Evolutionary conservation across 1,284 basidiomycete genomes (phyloP).

Genomic region (Moesziomyces globuligerus): DNA sequence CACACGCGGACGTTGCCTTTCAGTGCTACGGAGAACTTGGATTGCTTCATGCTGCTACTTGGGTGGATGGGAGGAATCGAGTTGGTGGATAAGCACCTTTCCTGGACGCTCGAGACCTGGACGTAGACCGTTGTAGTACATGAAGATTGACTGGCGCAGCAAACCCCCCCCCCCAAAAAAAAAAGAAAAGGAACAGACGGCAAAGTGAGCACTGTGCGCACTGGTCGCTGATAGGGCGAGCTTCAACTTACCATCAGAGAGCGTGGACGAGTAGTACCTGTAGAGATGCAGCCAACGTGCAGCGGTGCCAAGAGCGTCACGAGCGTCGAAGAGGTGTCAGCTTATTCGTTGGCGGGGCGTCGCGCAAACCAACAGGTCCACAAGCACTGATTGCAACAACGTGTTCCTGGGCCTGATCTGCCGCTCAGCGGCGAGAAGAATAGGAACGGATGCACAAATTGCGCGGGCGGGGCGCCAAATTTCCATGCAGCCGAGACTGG

Average conservation of each 20-base stretch:
- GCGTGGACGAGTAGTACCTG: conserved; percentile 11
- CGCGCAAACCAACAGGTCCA: neutral
- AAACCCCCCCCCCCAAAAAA: no score
- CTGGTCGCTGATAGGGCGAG: neutral
- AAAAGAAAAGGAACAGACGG: no score
- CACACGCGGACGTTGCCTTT: no score
- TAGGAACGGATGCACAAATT: neutral
- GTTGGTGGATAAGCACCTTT: conserved; percentile 39
- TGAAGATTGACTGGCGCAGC: conserved; percentile 21
- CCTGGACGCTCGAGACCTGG: conserved; percentile 37
- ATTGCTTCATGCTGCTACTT: no score
- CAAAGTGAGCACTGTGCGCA: no score
- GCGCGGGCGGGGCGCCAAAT: neutral
- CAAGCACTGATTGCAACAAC: neutral
- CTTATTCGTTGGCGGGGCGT: no score
- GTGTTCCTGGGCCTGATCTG: neutral
- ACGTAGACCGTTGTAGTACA: conserved; percentile 27
- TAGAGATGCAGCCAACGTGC: neutral
- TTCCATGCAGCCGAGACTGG: conserved; percentile 1
- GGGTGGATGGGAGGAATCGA: conserved; percentile 30
- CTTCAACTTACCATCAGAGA: conserved; percentile 33
- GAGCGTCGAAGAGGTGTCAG: no score
- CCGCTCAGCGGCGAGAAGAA: neutral
- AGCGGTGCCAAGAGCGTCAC: no score
- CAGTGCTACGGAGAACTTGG: no score